Evolutionary conservation across 140 eudicot species (phyloP).

Genomic region (Oenanthe javanica): DNA sequence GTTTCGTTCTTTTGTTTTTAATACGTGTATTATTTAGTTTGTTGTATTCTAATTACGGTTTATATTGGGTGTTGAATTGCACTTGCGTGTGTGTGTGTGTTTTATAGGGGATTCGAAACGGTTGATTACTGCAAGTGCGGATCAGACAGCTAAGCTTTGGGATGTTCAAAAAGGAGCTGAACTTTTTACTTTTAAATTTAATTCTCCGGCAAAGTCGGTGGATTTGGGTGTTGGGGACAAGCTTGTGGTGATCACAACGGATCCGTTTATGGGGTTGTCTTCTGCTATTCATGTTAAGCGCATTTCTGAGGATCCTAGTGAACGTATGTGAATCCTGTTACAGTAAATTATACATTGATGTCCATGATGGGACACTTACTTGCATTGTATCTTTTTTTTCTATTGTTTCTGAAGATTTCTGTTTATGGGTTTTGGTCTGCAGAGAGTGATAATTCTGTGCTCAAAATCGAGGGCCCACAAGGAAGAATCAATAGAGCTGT

Average conservation of each 20-base stretch:
- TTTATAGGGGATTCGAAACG: constrained; percentile 60
- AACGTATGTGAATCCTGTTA: constrained; percentile 43
- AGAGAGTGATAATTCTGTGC: constrained; percentile 72
- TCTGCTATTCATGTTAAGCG: constrained; percentile 82
- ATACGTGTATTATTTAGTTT: too few relatives aligned
- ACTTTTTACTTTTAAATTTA: constrained; percentile 65
- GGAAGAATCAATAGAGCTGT: constrained; percentile 94
- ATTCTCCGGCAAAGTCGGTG: constrained; percentile 84
- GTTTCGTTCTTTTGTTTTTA: too few relatives aligned
- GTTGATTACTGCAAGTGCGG: constrained; percentile 88
- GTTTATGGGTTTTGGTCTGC: constrained; percentile 18
- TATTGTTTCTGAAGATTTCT: background rate
- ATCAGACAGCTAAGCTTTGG: constrained; percentile 87
- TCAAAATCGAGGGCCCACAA: constrained; percentile 64
- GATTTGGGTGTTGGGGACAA: constrained; percentile 88
- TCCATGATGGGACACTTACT: background rate
- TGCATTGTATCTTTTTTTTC: background rate
- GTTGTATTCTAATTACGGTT: too few relatives aligned
- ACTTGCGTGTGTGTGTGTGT: background rate
- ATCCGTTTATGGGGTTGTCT: constrained; percentile 79
- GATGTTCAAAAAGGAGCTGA: constrained; percentile 59
- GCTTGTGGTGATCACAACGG: constrained; percentile 80
- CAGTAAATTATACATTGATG: background rate
- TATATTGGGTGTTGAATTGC: background rate
- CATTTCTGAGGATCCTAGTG: constrained; percentile 50